Base-by-base conservation (phyloP, 768 basidiomycete genomes). In the Butyriboletus loyo region DNA sequence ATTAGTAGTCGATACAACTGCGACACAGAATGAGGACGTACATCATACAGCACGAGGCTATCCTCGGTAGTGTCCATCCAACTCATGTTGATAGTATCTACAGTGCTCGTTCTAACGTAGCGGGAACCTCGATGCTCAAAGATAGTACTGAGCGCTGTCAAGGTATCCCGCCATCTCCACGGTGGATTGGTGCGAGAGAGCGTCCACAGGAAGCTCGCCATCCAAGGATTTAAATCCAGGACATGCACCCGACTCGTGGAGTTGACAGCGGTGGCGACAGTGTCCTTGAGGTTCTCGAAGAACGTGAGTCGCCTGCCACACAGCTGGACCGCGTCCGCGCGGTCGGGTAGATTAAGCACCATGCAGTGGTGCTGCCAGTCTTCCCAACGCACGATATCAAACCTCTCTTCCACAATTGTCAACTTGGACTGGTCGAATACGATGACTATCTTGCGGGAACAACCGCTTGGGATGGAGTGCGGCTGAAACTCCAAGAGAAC, bases 61-160 rank as follows among this genome's bases (percentile, higher is more conserved):
- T 86, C 84, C 63, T 85, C 84, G 11, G 80, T 85, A 36, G 77
- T 75, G 36, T 75, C 71, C 50, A 84, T 68, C 64, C 75, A 77
- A 32, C 82, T 77, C 48, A 84, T 73, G 32, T 66, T 69, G 44
- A 75, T 68, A 9, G 74, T 70, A 52, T 77, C 73, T 3, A 78
- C 75, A 15, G 77, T 79, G 48, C 72, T 71, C 14, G 68, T 71
- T 44, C 66, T 57, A 3, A 69, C 61, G 45, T 64, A 69, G 31
- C 49, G 58, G 15, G 60, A 49, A 28, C 56, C 61, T n/a, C 67
- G 57, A 50, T 62, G 59, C 41, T 27, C 48, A 47, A 71, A 64
- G 30, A 70, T 49, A n/a, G 68, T 67, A 21, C 69, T 69, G 28
- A 69, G 42, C 17, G 68, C 58, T 7, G 56, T 32, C 57, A 61